Evolutionary conservation across 208 protist species (phyloP), one percentile per base, ranked within the genome.

Genomic region (Wallacemonas sp.): DNA sequence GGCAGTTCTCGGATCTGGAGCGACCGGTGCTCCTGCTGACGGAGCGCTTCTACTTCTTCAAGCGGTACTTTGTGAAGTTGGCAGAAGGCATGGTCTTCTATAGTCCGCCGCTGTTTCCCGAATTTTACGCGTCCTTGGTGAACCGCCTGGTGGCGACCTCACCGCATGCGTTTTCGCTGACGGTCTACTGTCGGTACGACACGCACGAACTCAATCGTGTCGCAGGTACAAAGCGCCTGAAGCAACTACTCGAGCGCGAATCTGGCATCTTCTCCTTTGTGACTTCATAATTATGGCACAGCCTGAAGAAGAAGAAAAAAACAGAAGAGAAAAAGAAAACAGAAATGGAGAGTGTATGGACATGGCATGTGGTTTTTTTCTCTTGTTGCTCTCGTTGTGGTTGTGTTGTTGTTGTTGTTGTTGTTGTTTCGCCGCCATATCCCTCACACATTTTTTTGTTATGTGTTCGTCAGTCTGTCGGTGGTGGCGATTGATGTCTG

Each of bases 11-110:
- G 1, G 86, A 91, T 66, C 74, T 97, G 1, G 79, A 94, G 72
- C 73, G 82, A 1, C 82, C 81, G 28, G 87, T 98, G 32, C 76
- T 99, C 65, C 71, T 99, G 5, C 86, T 97, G 57, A 99, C 96
- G 26, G 97, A 99, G 71, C 86, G 98, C 33, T 98, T 98, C 61
- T 97, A 98, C 81, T 99, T 98, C 72, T 99, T 97, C 71, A 86
- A 91, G 62, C 86, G 97, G 18, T 97, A 98, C 74, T 91, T 96
- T 76, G 86, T 99, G 42, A 90, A 92, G 70, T 76, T 95, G 44
- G 85, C 94, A 8, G 86, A 97, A 74, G 82, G 87, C 50, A 68
- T 99, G 3, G 75, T 99, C 31, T 98, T 98, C 75, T 99, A 99
- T 73, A 92, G 91, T 28, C 93, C 95, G 46, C 97, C 98, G 14